Base-by-base conservation (phyloP, 106 monocot genomes). In the Narthecium ossifragum region DNA sequence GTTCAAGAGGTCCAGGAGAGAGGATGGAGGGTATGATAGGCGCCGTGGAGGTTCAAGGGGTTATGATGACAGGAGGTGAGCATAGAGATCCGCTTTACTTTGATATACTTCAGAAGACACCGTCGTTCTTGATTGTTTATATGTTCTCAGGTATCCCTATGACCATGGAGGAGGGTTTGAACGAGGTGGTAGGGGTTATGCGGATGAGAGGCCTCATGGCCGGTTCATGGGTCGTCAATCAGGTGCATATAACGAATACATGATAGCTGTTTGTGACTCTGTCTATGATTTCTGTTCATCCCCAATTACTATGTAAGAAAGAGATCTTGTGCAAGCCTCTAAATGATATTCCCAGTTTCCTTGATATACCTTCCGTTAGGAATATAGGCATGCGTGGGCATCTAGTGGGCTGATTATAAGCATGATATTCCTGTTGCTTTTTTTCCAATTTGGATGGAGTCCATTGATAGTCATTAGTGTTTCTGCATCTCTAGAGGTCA, bases 1-100 rank as follows among this genome's bases (percentile, higher is more conserved):
- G 1, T 81, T 70, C 38, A 90, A 98, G 83, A 59, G 96, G 50
- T 75, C 79, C 6, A 66, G 96, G 56, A 80, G 90, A 66, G 90
- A 98, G 14, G 90, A 90, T 29, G 90, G 84, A 7, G 85, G 85
- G 6, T 85, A 83, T 10, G 83, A 83, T 26, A 56, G 77, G 26
- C 70, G 78, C 27, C 74, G 94, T 20, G 74, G 86, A 31, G 82
- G 90, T 31, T 76, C 79, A 1, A 70, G 82, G 43, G 57, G 18
- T n/a, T 49, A 22, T 49, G 49, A 49, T 13, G 23, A 49, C 3
- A 9, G 23, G 49, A 49, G 18, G 18, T 49, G 49, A 49, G 49
- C 23, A 20, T 1, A 49, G 24, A 49, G 49, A 49, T 49, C 23
- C 9, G 5, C 22, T 49, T 49, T 23, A 49, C 3, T 49, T 31